phyloP scores from a whole-genome alignment of 1,284 basidiomycete species.

The Melampsora americana region DNA sequence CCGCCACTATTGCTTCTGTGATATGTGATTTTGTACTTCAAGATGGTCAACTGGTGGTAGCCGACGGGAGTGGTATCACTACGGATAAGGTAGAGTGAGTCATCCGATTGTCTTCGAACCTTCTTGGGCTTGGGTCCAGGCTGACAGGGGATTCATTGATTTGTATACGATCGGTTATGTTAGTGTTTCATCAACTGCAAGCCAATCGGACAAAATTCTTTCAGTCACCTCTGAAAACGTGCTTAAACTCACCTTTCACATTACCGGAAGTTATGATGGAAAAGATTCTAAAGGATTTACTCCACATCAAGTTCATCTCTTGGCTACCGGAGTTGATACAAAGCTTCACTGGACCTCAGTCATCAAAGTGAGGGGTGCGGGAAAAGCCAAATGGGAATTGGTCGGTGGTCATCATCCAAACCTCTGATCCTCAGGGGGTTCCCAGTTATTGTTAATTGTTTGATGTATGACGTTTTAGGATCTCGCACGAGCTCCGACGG shows the following conservation, averaged over 20 bases:
- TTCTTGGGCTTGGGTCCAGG: no score
- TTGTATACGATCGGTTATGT: no score
- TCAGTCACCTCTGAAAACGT: conserved; percentile 5
- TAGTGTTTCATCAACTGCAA: conserved; percentile 6
- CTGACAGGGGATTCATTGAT: no score
- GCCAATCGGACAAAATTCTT: not conserved
- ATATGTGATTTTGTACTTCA: not conserved
- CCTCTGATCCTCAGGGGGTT: not conserved
- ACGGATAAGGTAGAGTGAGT: not conserved
- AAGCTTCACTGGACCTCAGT: conserved; percentile 30
- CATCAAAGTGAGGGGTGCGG: conserved; percentile 33
- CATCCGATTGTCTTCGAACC: not conserved
- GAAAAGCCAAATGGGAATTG: conserved; percentile 44
- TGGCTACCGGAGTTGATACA: conserved; percentile 41
- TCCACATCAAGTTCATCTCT: conserved; percentile 35
- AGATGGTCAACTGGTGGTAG: conserved; percentile 3
- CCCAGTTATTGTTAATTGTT: not conserved
- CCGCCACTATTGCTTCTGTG: not conserved
- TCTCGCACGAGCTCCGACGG: conserved; percentile 36
- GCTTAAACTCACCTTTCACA: conserved; percentile 32
- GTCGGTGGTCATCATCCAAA: conserved; percentile 21
- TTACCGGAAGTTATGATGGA: conserved; percentile 9
- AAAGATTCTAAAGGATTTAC: conserved; percentile 6
- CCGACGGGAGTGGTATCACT: not conserved
- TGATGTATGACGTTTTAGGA: conserved; percentile 12